Percentiles rank a stretch among this genome's conserved stretches.
Evolutionary conservation across 129 eudicot genomes (phyloP).

Genomic region (Saussurea involucrata): DNA sequence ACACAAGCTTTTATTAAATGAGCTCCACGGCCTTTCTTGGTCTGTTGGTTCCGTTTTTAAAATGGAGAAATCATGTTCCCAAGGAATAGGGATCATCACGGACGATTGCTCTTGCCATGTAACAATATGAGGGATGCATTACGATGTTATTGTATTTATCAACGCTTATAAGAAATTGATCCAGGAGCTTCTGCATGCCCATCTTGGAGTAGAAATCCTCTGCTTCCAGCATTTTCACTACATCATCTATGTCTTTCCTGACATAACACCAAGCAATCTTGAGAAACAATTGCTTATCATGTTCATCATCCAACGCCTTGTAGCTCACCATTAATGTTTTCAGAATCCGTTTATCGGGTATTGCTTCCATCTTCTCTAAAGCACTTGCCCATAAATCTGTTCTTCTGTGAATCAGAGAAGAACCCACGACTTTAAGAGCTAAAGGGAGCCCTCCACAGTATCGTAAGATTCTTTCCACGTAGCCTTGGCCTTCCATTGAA

Average conservation of each 20-base stretch:
- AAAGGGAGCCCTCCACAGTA: slow-evolving; percentile 30
- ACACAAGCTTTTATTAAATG: too few relatives aligned
- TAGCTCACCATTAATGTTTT: slow-evolving; percentile 27
- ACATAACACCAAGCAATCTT: slow-evolving; percentile 25
- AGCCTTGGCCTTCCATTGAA: slow-evolving; percentile 19
- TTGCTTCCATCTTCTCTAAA: slow-evolving; percentile 19
- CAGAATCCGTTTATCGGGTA: slow-evolving; percentile 15
- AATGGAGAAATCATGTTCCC: too few relatives aligned
- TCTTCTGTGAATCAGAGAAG: slow-evolving; percentile 24
- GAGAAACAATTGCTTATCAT: slow-evolving; percentile 26
- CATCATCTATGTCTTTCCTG: slow-evolving; percentile 25
- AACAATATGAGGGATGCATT: slow-evolving; percentile 42
- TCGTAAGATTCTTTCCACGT: neutral
- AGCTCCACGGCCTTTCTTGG: too few relatives aligned
- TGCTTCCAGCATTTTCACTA: slow-evolving; percentile 11
- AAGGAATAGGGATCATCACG: too few relatives aligned
- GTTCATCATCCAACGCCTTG: slow-evolving; percentile 26
- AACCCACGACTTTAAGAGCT: slow-evolving; percentile 31
- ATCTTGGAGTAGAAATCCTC: slow-evolving; percentile 15
- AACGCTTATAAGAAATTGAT: slow-evolving; percentile 23
- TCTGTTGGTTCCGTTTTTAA: too few relatives aligned
- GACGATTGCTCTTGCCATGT: too few relatives aligned
- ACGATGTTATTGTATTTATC: slow-evolving; percentile 16
- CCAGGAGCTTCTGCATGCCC: slow-evolving; percentile 33
- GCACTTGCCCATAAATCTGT: slow-evolving; percentile 14